phyloP scores from a whole-genome alignment of 257 asterid species.

The Prunella vulgaris region DNA sequence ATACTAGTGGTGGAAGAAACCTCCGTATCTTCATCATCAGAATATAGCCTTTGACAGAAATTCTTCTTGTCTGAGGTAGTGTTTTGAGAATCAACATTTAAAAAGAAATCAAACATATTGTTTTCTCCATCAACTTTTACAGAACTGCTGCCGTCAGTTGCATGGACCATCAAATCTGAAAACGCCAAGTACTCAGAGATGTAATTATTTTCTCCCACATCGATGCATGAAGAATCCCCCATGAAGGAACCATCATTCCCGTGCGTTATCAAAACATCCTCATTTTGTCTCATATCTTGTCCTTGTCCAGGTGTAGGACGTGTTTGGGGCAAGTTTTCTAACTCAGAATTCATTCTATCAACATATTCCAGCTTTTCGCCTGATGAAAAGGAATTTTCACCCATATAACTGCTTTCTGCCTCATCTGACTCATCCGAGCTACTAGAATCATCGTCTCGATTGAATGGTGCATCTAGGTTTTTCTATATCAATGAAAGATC shows the following conservation, averaged over 20 bases:
- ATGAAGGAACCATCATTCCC: conserved; percentile 35
- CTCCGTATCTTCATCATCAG: conserved; percentile 77
- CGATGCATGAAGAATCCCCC: conserved; percentile 44
- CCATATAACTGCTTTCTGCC: conserved; percentile 80
- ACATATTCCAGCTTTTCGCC: conserved; percentile 33
- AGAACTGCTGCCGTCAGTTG: conserved; percentile 42
- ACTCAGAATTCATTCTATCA: conserved; percentile 30
- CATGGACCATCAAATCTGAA: conserved; percentile 72
- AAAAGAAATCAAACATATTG: conserved; percentile 63
- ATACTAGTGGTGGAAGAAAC: conserved; percentile 81
- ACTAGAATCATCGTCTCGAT: conserved; percentile 42
- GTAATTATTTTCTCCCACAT: conserved; percentile 41
- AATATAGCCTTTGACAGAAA: conserved; percentile 27
- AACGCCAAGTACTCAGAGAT: conserved; percentile 75
- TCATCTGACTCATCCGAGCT: conserved; percentile 76
- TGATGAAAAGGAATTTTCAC: conserved; percentile 40
- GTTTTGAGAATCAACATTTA: conserved; percentile 48
- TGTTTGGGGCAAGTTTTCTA: conserved; percentile 35
- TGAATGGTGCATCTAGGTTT: conserved; percentile 23
- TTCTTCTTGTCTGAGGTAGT: conserved; percentile 20
- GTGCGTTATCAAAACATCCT: too few species aligned
- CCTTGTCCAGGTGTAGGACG: conserved; percentile 18
- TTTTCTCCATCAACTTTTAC: conserved; percentile 49
- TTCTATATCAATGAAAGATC: conserved; percentile 32
- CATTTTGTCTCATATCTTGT: conserved; percentile 4